A percentile compares a stretch with the other conserved stretches of the same genome.
Conservation (phyloP, 805 yeast genomes). For the Wickerhamomyces bovis region DNA sequence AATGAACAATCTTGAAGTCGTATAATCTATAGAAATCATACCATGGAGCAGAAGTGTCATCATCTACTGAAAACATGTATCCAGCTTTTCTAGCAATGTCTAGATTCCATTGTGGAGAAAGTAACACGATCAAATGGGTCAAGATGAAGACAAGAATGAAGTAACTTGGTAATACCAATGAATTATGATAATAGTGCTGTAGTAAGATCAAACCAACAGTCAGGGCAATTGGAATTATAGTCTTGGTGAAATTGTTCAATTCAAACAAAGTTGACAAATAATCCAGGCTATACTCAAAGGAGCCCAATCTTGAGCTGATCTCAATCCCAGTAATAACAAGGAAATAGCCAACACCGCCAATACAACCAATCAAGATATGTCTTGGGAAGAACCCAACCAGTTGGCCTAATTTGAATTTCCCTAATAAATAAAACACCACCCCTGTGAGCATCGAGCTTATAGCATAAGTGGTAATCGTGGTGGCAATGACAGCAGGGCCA, state of each 20-base stretch:
- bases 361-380: constrained; percentile 93
- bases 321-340: constrained; percentile 85
- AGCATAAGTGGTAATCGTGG: constrained; percentile 83
- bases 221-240: constrained; percentile 65
- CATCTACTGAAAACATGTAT: constrained; percentile 64
- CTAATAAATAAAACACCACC: constrained; percentile 65
- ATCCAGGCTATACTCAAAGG: constrained; percentile 54
- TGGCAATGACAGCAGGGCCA: constrained; percentile 59
- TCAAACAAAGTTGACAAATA: constrained; percentile 47
- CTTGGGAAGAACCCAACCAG: constrained; percentile 94
- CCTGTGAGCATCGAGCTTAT: constrained; percentile 85
- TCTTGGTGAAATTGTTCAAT: constrained; percentile 44
- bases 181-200: constrained; percentile 56
- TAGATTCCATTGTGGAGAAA: constrained; percentile 62
- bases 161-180: constrained; percentile 74
- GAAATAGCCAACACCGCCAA: constrained; percentile 97
- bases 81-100: constrained; percentile 62
- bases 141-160: constrained; percentile 64
- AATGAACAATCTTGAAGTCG: constrained; percentile 64
- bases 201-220: constrained; percentile 55
- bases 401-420: constrained; percentile 75
- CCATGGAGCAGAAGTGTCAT: constrained; percentile 77
- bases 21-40: constrained; percentile 74
- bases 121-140: constrained; percentile 63
- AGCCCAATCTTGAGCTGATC: constrained; percentile 76